These are phyloP conservation scores for Schizonepeta tenuifolia DNA, from an alignment of 257 asterid species.

Conservation along the genomic window DNA sequence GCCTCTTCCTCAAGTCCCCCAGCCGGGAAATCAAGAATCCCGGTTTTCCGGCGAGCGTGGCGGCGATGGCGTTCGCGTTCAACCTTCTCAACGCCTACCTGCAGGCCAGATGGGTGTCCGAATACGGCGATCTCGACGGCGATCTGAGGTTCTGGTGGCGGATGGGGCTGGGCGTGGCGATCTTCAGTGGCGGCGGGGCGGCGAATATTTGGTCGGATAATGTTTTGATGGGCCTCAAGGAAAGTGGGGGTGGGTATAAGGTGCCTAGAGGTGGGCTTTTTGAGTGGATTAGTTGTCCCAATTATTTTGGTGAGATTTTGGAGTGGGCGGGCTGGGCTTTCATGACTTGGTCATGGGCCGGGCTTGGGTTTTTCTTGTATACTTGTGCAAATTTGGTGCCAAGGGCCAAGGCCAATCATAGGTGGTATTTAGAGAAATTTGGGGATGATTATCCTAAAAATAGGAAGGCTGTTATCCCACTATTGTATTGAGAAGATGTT, in stretches of 20 bases:
- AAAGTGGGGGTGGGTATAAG: conserved; percentile 50
- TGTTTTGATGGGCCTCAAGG: conserved; percentile 55
- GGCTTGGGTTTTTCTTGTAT: conserved; percentile 59
- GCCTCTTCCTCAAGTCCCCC: conserved; percentile 36
- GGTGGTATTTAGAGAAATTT: conserved; percentile 76
- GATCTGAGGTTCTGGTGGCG: conserved; percentile 57
- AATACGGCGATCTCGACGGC: conserved; percentile 45
- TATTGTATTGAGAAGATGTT: conserved; percentile 45
- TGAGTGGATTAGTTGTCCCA: conserved; percentile 76
- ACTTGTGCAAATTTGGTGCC: conserved; percentile 77
- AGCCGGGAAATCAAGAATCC: conserved; percentile 29
- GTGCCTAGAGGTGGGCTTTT: conserved; percentile 57
- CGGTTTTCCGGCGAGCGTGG: conserved; percentile 52
- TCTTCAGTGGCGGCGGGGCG: conserved; percentile 47
- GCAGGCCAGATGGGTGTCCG: conserved; percentile 63
- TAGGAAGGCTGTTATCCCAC: conserved; percentile 75
- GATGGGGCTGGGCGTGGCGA: conserved; percentile 39
- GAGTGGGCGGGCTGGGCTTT: conserved; percentile 92
- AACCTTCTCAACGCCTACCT: conserved; percentile 59
- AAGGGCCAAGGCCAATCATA: conserved; percentile 56
- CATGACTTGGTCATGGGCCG: conserved; percentile 77
- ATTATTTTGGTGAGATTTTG: conserved; percentile 76
- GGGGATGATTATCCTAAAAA: conserved; percentile 72
- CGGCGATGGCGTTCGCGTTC: conserved; percentile 49
- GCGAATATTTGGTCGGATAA: conserved; percentile 64